These are phyloP conservation scores for Collybia sordida DNA, from an alignment of 768 basidiomycete species.

Conservation along the genomic window DNA sequence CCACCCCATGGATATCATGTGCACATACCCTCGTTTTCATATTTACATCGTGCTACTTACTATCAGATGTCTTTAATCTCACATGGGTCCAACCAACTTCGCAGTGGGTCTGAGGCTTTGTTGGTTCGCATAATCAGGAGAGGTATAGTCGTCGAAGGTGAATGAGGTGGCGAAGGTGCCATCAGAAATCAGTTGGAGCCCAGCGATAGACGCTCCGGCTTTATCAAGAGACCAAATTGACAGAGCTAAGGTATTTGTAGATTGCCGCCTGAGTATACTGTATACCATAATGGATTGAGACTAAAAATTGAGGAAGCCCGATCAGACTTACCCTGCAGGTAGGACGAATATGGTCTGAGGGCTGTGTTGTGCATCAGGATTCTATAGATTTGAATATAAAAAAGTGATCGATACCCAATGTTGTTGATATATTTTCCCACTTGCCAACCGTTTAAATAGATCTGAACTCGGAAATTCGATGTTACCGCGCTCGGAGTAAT, in stretches of 20 bases:
- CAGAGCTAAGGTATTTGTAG: constrained; percentile 44
- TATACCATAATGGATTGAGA: neutral
- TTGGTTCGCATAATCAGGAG: constrained; percentile 42
- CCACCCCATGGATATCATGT: too few species aligned
- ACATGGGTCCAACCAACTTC: constrained; percentile 31
- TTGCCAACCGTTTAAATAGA: constrained; percentile 54
- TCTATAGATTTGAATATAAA: neutral
- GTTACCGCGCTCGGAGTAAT: constrained; percentile 41
- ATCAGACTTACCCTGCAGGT: constrained; percentile 41
- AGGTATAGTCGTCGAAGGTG: constrained; percentile 36
- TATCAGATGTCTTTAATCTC: neutral
- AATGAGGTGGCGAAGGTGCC: constrained; percentile 42
- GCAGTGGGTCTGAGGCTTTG: constrained; percentile 26
- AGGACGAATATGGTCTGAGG: constrained; percentile 51
- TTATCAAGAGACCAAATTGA: constrained; percentile 51
- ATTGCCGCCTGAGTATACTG: constrained; percentile 41
- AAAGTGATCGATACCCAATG: constrained; percentile 33
- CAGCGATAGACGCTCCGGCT: constrained; percentile 39
- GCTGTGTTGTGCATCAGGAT: constrained; percentile 9
- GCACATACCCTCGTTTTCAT: neutral
- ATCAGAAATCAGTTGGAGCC: constrained; percentile 42
- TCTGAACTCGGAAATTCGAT: constrained; percentile 49
- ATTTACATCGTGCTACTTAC: neutral
- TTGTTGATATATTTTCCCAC: constrained; percentile 55
- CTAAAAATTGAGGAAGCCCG: neutral